These are phyloP conservation scores for Colletotrichum falcatum DNA, from an alignment of 2,329 filamentous ascomycete species.

Conservation along the genomic window DNA sequence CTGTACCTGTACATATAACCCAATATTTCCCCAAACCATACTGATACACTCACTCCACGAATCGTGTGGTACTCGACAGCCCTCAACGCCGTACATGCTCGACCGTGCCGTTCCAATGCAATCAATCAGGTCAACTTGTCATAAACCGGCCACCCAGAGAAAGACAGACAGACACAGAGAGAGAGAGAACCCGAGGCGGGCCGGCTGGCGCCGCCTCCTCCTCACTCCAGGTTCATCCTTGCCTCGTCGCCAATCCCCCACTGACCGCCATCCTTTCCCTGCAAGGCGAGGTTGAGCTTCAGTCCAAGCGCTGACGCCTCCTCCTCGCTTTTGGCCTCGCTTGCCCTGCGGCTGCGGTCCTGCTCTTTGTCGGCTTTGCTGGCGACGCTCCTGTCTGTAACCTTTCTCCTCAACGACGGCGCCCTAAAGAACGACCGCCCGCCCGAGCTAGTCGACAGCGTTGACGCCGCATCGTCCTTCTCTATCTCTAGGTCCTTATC, in stretches of 20 bases:
- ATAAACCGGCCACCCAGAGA: neutral
- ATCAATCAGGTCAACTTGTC: neutral
- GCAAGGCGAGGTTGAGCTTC: constrained; percentile 63
- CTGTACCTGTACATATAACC: neutral
- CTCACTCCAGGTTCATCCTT: constrained; percentile 82
- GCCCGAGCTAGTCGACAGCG: constrained; percentile 61
- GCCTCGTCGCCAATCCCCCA: constrained; percentile 89
- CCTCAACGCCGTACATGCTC: constrained; percentile 33
- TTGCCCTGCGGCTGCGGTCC: constrained; percentile 51
- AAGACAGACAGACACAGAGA: neutral
- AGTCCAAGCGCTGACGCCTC: constrained; percentile 57
- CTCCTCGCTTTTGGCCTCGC: constrained; percentile 58
- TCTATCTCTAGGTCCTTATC: constrained; percentile 37
- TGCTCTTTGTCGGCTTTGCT: constrained; percentile 50
- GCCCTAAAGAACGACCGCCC: constrained; percentile 57
- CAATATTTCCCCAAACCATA: constrained; percentile 21
- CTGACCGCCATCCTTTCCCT: constrained; percentile 68
- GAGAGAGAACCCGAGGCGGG: neutral
- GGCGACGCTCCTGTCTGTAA: constrained; percentile 48
- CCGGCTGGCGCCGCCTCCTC: neutral
- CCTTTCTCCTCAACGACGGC: constrained; percentile 55
- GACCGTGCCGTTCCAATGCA: neutral
- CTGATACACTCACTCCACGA: neutral
- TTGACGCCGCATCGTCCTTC: constrained; percentile 58
- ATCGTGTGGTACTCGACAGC: constrained; percentile 20